Conservation (phyloP, 1,284 basidiomycete species). For the Pseudomicrostroma phylloplanum region DNA sequence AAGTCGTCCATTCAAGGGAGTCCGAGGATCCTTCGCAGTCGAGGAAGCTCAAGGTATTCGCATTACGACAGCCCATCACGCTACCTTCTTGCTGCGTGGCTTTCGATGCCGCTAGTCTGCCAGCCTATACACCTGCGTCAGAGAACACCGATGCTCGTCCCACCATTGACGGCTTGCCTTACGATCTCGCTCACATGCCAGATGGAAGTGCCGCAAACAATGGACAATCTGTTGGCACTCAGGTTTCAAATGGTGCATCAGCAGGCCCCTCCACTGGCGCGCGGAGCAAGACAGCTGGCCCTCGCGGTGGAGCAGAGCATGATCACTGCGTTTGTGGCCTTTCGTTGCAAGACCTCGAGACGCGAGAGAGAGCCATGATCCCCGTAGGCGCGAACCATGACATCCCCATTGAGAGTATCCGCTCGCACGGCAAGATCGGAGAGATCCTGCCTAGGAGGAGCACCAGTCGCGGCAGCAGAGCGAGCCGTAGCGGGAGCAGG, state of each 20-base stretch:
- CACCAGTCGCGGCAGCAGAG: constrained; percentile 1
- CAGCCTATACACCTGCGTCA: constrained; percentile 36
- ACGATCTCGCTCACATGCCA: constrained; percentile 20
- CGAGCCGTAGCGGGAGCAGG: not conserved
- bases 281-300: constrained; percentile 23
- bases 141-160: constrained; percentile 16
- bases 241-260: not conserved
- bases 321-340: constrained; percentile 49
- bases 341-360: constrained; percentile 39
- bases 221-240: no score
- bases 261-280: constrained; percentile 1
- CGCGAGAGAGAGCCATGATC: constrained; percentile 40
- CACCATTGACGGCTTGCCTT: constrained; percentile 24
- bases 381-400: constrained; percentile 31
- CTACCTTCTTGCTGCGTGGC: constrained; percentile 48
- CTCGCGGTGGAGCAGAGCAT: constrained; percentile 33
- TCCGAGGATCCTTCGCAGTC: constrained; percentile 16
- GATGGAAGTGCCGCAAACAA: not conserved
- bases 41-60: constrained; percentile 46
- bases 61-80: constrained; percentile 42
- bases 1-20: constrained; percentile 42
- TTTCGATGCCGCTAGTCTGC: constrained; percentile 47
- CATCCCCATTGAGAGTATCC: constrained; percentile 25
- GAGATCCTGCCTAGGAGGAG: constrained; percentile 22
- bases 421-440: constrained; percentile 42